Percentiles rank a stretch among this genome's conserved stretches.
Evolutionary conservation across 495 filamentous ascomycete genomes (phyloP).

Genomic region (Penicillium silybi): DNA sequence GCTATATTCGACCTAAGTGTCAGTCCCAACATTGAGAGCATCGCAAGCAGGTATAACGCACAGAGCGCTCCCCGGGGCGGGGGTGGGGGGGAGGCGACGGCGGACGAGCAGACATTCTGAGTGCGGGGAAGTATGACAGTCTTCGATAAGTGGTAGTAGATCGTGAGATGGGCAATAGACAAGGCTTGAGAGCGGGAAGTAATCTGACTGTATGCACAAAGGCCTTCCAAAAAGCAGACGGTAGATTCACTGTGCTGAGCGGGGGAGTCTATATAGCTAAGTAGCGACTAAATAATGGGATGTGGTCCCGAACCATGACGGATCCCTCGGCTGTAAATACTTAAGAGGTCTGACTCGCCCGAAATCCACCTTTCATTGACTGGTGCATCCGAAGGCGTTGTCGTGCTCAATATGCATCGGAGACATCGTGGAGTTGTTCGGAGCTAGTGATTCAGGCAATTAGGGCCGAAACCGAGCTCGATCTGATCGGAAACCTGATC

Average conservation of each 20-base stretch:
- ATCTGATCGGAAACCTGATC: not conserved
- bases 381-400: not conserved
- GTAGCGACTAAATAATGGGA: not conserved
- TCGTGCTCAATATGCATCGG: not conserved
- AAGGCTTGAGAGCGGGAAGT: not conserved
- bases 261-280: not conserved
- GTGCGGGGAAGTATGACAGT: not conserved
- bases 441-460: constrained; percentile 6
- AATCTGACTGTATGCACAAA: not conserved
- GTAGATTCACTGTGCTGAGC: not conserved
- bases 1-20: constrained; percentile 4
- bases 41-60: not conserved
- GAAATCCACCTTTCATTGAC: not conserved
- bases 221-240: not conserved
- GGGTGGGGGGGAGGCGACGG: constrained; percentile 8
- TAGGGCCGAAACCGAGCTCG: constrained; percentile 1
- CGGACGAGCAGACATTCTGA: constrained; percentile 2
- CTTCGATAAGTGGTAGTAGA: not conserved
- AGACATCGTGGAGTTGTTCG: not conserved
- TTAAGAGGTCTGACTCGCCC: not conserved
- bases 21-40: not conserved
- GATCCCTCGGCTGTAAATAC: constrained; percentile 5
- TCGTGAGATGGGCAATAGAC: not conserved
- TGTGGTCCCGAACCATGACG: not conserved
- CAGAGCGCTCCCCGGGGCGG: constrained; percentile 7